These are phyloP conservation scores for Musa itinerans DNA, from an alignment of 176 grass and related monocot species.

Conservation along the genomic window DNA sequence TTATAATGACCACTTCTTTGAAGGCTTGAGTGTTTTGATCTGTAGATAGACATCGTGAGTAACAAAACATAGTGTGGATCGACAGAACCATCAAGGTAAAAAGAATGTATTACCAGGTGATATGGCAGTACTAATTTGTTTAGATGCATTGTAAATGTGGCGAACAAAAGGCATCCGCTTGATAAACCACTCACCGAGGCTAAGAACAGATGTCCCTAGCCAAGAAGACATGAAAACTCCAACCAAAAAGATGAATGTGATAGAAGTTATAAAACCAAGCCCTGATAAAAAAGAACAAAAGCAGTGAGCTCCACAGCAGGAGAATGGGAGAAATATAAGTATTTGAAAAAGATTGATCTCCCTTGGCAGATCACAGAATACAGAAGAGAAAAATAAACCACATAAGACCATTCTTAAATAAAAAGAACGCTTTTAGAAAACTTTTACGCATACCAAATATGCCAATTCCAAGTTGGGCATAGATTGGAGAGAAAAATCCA, in stretches of 20 bases:
- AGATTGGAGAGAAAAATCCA: constrained; percentile 78
- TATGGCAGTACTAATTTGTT: constrained; percentile 82
- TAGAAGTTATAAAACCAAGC: constrained; percentile 72
- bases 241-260: constrained; percentile 76
- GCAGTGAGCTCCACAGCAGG: not conserved
- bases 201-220: constrained; percentile 59
- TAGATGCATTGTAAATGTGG: constrained; percentile 84
- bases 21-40: constrained; percentile 87
- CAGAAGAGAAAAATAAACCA: not conserved
- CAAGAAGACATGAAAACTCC: constrained; percentile 90
- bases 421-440: not conserved
- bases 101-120: constrained; percentile 56
- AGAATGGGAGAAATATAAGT: not conserved
- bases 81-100: constrained; percentile 20
- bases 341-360: not conserved
- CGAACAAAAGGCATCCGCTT: constrained; percentile 74
- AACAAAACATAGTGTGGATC: constrained; percentile 4
- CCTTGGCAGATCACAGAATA: not conserved
- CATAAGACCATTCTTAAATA: not conserved
- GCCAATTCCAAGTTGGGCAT: constrained; percentile 56
- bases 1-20: constrained; percentile 78
- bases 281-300: constrained; percentile 28
- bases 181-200: constrained; percentile 78
- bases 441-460: constrained; percentile 50
- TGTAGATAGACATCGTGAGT: constrained; percentile 25